Evolutionary conservation across 768 basidiomycete species (phyloP).

Genomic region (Mycena leptocephala): DNA sequence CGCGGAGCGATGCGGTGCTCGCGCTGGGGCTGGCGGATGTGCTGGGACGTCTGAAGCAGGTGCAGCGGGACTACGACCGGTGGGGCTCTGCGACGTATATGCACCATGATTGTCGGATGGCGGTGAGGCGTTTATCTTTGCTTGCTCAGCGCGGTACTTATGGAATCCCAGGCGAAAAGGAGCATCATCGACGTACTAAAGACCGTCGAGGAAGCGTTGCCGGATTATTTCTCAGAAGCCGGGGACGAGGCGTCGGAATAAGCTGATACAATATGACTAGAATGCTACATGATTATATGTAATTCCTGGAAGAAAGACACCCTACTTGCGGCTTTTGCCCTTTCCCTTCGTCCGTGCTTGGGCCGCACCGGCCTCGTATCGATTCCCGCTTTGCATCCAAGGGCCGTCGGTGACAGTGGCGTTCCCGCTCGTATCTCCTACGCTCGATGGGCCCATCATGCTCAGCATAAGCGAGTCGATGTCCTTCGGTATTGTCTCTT

Average conservation of each 20-base stretch:
- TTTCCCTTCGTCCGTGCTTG: constrained; percentile 47
- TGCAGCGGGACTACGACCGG: constrained; percentile 79
- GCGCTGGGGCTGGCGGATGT: constrained; percentile 77
- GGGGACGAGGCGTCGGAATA: constrained; percentile 31
- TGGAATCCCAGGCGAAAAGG: constrained; percentile 59
- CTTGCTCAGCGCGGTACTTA: neutral
- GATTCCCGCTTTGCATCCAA: constrained; percentile 52
- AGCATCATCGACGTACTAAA: constrained; percentile 71
- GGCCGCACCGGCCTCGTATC: constrained; percentile 25
- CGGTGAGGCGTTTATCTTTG: constrained; percentile 22
- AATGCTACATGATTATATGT: constrained; percentile 29
- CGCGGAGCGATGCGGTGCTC: constrained; percentile 73
- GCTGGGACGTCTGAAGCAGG: constrained; percentile 72
- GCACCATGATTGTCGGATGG: constrained; percentile 81
- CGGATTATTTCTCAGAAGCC: constrained; percentile 73
- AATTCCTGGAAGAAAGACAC: neutral
- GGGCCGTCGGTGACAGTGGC: constrained; percentile 50
- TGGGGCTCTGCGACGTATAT: constrained; percentile 85
- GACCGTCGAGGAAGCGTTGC: constrained; percentile 70
- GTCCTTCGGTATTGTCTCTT: constrained; percentile 60
- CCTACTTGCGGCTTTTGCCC: constrained; percentile 42
- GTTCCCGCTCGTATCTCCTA: constrained; percentile 30
- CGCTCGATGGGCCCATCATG: constrained; percentile 63
- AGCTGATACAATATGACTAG: constrained; percentile 20
- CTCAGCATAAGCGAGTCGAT: constrained; percentile 67